Evolutionary conservation across 108 stramenopile genomes (phyloP).

Genomic region (Pelagomonas calceolata): DNA sequence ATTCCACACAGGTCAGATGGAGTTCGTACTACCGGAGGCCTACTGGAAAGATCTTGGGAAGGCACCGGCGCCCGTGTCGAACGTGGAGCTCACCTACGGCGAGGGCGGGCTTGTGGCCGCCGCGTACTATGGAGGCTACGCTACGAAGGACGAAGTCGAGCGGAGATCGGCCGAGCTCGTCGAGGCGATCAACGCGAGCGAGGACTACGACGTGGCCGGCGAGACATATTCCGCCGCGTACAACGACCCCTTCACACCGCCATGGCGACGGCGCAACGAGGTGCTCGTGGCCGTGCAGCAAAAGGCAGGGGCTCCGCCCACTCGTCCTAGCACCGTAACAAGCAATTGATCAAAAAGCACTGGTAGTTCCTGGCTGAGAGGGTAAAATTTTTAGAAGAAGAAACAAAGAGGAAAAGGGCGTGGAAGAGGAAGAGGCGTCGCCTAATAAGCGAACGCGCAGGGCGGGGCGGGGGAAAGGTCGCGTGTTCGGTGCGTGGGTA

Average conservation of each 20-base stretch:
- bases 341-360: too few species aligned
- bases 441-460: too few species aligned
- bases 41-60: conserved; percentile 63
- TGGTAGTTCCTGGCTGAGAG: too few species aligned
- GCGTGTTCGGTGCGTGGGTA: too few species aligned
- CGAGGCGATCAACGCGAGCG: conserved; percentile 24
- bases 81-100: conserved; percentile 43
- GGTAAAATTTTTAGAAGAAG: too few species aligned
- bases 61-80: conserved; percentile 52
- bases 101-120: conserved; percentile 53
- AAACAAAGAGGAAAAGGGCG: too few species aligned
- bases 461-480: too few species aligned
- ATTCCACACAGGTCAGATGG: too few species aligned
- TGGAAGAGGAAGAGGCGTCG: too few species aligned
- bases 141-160: conserved; percentile 53
- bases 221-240: conserved; percentile 58
- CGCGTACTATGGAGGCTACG: conserved; percentile 74
- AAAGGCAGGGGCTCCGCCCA: too few species aligned
- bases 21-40: conserved; percentile 68
- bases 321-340: too few species aligned
- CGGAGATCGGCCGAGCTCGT: conserved; percentile 43
- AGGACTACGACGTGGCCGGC: conserved; percentile 30
- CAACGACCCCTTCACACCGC: conserved; percentile 89
- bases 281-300: conserved; percentile 33
- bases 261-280: conserved; percentile 81